Evolutionary conservation across 148 eudicot genomes (phyloP), one percentile per base, ranked within the genome.

Genomic region (Pouteria glomerata): DNA sequence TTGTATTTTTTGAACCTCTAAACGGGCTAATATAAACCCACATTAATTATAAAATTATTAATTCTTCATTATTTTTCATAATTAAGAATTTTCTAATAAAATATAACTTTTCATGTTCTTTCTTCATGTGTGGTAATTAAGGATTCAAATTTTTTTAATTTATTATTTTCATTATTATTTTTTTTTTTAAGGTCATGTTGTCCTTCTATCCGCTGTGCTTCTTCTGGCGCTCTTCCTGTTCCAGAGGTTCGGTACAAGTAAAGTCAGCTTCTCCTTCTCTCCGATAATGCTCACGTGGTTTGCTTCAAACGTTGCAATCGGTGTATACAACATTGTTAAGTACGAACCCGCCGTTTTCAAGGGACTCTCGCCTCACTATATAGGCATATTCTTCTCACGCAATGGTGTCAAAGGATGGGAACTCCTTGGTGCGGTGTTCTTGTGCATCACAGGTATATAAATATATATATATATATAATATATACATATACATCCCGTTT

Each of bases 241-340:
- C 61, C 86, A 83, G 71, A 56, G 57, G 13, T 78, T 53, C 14
- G 86, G 86, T 33, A 83, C 86, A 3, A 66, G 74, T 63, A 77
- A 72, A 80, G 81, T 83, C 2, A 42, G 81, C 55, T 73, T 68
- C 76, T 45, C 53, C 1, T 83, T 83, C 77, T 74, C 86, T 30
- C 86, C 86, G 1, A 68, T 74, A 19, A 80, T 83, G 81, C 56
- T 74, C 23, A 1, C 70, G 37, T 82, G 85, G 85, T 73, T 73
- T 4, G 24, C 19, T 0, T 45, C 78, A 23, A 79, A 74, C 44
- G 65, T 24, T 21, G 6, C 57, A 2, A 44, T 83, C 2, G 86
- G 86, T 1, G 55, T 74, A 0, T 83, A 80, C 69, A 83, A 76
- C 15, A 64, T 83, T 15, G 0, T 59, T 10, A 57, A 39, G 10